A percentile compares a stretch with the other conserved stretches of the same genome.
phyloP scores from a whole-genome alignment of 371 early-diverging fungal genomes.

The Circinella umbellata region DNA sequence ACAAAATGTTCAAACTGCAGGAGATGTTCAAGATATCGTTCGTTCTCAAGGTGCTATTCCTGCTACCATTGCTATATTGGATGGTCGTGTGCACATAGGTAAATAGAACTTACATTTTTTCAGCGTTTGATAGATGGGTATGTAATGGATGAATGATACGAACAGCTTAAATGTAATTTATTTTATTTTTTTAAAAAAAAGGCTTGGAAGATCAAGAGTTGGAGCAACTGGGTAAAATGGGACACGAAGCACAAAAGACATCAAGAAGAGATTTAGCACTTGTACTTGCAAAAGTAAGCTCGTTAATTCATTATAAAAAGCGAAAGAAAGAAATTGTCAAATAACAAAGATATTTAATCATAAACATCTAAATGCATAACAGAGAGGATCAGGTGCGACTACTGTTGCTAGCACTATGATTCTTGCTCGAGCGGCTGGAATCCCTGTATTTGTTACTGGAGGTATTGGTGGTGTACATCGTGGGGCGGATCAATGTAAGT shows the following conservation, averaged over 20 bases:
- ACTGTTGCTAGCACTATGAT: slow-evolving; percentile 93
- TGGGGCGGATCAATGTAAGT: slow-evolving; percentile 69
- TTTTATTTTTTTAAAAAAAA: slow-evolving; percentile 9
- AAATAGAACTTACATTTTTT: not conserved
- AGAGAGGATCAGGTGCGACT: slow-evolving; percentile 79
- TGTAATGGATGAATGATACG: too few relatives aligned
- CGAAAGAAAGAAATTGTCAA: not conserved
- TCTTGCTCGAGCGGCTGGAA: slow-evolving; percentile 83
- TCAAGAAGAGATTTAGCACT: slow-evolving; percentile 86
- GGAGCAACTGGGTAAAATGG: slow-evolving; percentile 65
- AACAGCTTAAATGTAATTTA: too few relatives aligned
- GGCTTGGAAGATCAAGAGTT: slow-evolving; percentile 59
- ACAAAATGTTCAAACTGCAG: slow-evolving; percentile 85
- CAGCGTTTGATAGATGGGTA: too few relatives aligned
- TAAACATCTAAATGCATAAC: not conserved
- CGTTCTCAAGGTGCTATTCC: slow-evolving; percentile 77
- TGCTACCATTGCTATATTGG: slow-evolving; percentile 90
- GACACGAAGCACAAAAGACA: slow-evolving; percentile 72
- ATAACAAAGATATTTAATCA: too few relatives aligned
- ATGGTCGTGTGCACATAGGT: slow-evolving; percentile 86
- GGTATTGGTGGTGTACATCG: slow-evolving; percentile 98
- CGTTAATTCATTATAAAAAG: not conserved
- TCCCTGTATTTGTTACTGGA: slow-evolving; percentile 92
- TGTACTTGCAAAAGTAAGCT: slow-evolving; percentile 66
- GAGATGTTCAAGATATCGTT: slow-evolving; percentile 77